phyloP scores from a whole-genome alignment of 148 eudicot species.

The Dianthus caryophyllus region DNA sequence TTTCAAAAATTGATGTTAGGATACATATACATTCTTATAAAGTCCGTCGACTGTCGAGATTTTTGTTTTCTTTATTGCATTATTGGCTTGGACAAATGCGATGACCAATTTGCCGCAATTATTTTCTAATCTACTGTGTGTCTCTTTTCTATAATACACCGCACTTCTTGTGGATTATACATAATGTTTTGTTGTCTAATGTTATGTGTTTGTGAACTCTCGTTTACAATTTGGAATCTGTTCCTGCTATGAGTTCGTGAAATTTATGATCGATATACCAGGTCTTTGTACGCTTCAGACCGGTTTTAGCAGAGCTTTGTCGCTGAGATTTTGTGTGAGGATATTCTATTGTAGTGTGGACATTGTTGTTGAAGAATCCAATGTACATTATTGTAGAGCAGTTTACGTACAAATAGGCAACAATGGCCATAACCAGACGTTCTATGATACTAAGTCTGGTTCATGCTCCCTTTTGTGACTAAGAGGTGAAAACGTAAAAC shows the following conservation, averaged over 20 bases:
- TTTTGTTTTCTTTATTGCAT: neutral
- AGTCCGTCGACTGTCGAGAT: neutral
- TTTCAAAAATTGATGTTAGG: too few relatives aligned
- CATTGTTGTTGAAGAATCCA: neutral
- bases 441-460: neutral
- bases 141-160: neutral
- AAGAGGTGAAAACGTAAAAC: neutral
- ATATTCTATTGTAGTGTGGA: too few relatives aligned
- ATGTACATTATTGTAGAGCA: neutral
- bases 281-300: neutral
- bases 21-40: constrained; percentile 5
- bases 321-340: too few relatives aligned
- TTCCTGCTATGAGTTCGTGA: neutral
- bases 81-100: neutral
- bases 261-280: neutral
- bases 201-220: neutral
- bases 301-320: neutral
- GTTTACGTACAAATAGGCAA: neutral
- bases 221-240: neutral
- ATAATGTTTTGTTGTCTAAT: neutral
- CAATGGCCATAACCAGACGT: neutral
- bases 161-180: neutral
- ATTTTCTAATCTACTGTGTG: neutral
- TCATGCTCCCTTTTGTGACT: neutral
- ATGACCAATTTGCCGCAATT: neutral